Conservation (phyloP, 306 rosid genomes). For the Lagenaria siceraria region DNA sequence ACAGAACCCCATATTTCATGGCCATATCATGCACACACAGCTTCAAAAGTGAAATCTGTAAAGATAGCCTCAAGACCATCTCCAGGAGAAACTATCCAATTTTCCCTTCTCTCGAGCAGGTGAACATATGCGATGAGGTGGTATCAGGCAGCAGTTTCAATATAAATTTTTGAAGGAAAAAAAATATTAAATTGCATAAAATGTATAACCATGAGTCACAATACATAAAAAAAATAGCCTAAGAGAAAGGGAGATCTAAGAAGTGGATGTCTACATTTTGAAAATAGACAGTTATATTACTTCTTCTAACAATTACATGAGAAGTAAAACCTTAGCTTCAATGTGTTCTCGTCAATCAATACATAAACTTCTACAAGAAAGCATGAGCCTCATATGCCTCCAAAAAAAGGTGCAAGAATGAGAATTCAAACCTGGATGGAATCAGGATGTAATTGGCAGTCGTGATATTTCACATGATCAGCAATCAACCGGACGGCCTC, state of each 20-base stretch:
- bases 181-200: neutral
- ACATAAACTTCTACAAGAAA: neutral
- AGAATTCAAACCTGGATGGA: slow-evolving; percentile 41
- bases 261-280: neutral
- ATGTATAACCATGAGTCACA: neutral
- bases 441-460: slow-evolving; percentile 80
- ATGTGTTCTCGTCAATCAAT: neutral
- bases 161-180: neutral
- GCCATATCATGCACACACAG: neutral
- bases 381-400: neutral
- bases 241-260: neutral
- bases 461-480: slow-evolving; percentile 54
- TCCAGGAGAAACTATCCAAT: neutral
- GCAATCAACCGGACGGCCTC: slow-evolving; percentile 92
- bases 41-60: neutral
- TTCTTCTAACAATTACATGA: neutral
- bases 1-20: neutral
- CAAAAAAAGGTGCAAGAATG: neutral
- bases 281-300: neutral
- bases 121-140: neutral
- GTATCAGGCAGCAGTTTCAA: neutral
- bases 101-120: neutral
- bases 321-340: neutral
- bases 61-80: neutral
- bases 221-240: neutral